Evolutionary conservation across 176 grass and related monocot species (phyloP).

Genomic region (Bothriochloa decipiens): DNA sequence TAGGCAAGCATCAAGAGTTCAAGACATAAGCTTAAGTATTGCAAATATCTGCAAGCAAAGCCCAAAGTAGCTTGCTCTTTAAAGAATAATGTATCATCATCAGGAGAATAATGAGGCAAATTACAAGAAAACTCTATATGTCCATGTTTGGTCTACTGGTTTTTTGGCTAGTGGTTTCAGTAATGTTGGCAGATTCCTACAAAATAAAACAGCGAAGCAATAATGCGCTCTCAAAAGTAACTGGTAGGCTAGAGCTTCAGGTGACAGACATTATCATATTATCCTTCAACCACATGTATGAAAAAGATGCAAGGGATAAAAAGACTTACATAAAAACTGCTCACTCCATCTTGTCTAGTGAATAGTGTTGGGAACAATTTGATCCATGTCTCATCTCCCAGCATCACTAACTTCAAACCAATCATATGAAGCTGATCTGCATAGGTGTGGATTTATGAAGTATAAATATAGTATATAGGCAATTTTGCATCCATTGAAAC

Average conservation of each 20-base stretch:
- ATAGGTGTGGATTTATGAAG: constrained; percentile 20
- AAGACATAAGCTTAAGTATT: not conserved
- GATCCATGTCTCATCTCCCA: constrained; percentile 98
- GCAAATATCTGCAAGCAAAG: constrained; percentile 16
- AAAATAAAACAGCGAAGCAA: not conserved
- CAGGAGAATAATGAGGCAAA: not conserved
- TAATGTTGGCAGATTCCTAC: not conserved
- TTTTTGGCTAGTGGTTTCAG: not conserved
- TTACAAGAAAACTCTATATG: not conserved
- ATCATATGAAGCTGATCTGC: constrained; percentile 83
- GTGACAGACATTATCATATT: not conserved
- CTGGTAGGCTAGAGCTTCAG: not conserved
- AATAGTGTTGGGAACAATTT: constrained; percentile 94
- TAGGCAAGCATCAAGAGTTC: not conserved
- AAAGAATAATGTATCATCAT: not conserved
- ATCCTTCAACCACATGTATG: constrained; percentile 33
- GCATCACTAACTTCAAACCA: constrained; percentile 88
- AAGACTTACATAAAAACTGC: constrained; percentile 92
- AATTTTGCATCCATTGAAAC: not conserved
- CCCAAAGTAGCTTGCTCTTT: not conserved
- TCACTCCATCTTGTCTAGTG: constrained; percentile 89
- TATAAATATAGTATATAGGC: constrained; percentile 23
- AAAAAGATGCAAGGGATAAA: constrained; percentile 8
- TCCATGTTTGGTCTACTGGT: not conserved
- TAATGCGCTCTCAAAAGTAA: not conserved